Conservation (phyloP, 805 yeast genomes). For the Candida arabinofermentans region DNA sequence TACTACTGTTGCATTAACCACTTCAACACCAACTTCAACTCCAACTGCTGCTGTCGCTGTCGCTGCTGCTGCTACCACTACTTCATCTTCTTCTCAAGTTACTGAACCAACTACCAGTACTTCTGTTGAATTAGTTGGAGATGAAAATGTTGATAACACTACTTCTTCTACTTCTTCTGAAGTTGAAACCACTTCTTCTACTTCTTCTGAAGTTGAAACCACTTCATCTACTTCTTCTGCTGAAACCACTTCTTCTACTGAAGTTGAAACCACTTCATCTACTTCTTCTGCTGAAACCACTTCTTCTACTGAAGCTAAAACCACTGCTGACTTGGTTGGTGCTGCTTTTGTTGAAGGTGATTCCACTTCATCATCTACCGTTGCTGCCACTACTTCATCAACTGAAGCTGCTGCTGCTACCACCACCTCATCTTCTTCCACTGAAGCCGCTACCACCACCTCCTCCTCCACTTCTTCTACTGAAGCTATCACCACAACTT, state of each 20-base stretch:
- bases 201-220: background rate
- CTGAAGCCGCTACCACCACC: constrained; percentile 13
- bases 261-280: constrained; percentile 4
- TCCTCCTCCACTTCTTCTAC: background rate
- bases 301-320: constrained; percentile 5
- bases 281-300: too few relatives aligned
- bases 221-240: constrained; percentile 9
- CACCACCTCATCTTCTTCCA: constrained; percentile 6
- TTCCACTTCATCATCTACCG: background rate
- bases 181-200: constrained; percentile 10
- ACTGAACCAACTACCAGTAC: constrained; percentile 10
- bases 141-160: constrained; percentile 3
- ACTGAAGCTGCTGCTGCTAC: constrained; percentile 5
- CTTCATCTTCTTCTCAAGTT: constrained; percentile 15
- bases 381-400: background rate
- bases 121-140: constrained; percentile 9
- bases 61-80: constrained; percentile 15
- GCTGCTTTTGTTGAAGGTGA: constrained; percentile 5
- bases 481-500: constrained; percentile 12
- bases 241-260: constrained; percentile 3
- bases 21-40: constrained; percentile 9
- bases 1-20: constrained; percentile 11
- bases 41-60: constrained; percentile 13
- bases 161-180: constrained; percentile 13
- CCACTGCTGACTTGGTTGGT: constrained; percentile 2